Evolutionary conservation across 2,329 filamentous ascomycete species (phyloP), one percentile per base, ranked within the genome.

Genomic region (Lasiodiplodia citricola): DNA sequence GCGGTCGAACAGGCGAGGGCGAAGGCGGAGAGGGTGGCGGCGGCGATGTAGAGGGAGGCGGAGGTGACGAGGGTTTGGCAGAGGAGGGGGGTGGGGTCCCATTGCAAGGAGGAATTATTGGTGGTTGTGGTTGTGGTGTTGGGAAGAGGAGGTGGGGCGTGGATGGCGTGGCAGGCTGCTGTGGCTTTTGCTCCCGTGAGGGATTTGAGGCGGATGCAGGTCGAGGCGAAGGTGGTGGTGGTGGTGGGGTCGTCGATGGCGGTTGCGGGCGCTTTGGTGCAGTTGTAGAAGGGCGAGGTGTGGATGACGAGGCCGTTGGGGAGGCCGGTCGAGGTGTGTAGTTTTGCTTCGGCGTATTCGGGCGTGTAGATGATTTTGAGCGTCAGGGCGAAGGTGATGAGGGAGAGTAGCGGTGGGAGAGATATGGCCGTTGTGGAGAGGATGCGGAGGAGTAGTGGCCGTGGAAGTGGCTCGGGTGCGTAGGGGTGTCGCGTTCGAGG

Each of bases 211-310:
- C 62, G 62, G 11, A 35, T 31, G 23, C 62, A 65, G 6, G 25
- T 52, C 1, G 47, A 35, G 18, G 35, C 3, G 50, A 41, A 65
- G 47, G 18, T 11, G 35, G 62, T 64, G 28, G 62, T 64, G 28
- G 28, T 25, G 13, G 50, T 25, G 35, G 50, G 18, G 50, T 52
- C 51, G n/a, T 55, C 62, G 50, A 54, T 65, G 47, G 31, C 47
- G 41, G 62, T 54, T 25, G 47, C 18, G n/a, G 47, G 47, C 28
- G 62, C 47, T 16, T 54, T 52, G 47, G 62, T 65, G 62, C 62
- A 65, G 62, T 65, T 65, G 62, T 65, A 65, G 51, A 65, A 65
- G 50, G 62, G 62, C 18, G 62, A 65, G 35, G 62, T 51, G 18
- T 52, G 51, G n/a, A 65, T 11, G 31, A 52, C 50, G 31, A 55